A percentile compares a stretch with the other conserved stretches of the same genome.
These are phyloP conservation scores for Umbelopsis ramanniana DNA, from an alignment of 192 early-diverging fungal species.

Conservation along the genomic window DNA sequence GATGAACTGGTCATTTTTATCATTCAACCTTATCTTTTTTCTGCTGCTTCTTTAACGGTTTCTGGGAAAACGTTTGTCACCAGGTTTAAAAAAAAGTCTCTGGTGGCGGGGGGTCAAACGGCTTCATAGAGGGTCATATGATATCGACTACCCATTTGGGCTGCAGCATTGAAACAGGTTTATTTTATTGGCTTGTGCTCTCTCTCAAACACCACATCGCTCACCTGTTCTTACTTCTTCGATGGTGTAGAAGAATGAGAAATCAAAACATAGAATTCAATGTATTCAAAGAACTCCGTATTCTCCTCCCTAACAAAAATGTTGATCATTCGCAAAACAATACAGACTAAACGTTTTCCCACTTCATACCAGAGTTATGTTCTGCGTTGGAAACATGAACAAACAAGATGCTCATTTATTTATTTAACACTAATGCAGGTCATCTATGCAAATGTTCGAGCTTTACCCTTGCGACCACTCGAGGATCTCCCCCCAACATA, in stretches of 20 bases:
- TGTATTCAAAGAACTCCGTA: too few relatives aligned
- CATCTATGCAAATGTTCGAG: conserved; percentile 1
- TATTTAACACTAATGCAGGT: not conserved
- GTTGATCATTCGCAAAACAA: not conserved
- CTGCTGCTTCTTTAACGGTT: too few relatives aligned
- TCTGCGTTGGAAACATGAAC: too few relatives aligned
- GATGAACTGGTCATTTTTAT: too few relatives aligned
- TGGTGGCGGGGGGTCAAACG: not conserved
- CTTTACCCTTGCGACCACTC: not conserved
- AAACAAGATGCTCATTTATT: not conserved
- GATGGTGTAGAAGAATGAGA: too few relatives aligned
- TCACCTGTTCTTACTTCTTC: too few relatives aligned
- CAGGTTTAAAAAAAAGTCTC: too few relatives aligned
- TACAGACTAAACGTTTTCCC: not conserved
- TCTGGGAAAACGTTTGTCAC: too few relatives aligned
- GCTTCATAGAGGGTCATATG: not conserved
- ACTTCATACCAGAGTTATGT: not conserved
- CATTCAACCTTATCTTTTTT: too few relatives aligned
- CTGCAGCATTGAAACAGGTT: not conserved
- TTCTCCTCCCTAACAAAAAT: conserved; percentile 1
- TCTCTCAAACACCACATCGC: too few relatives aligned
- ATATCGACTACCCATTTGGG: not conserved
- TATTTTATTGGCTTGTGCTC: not conserved
- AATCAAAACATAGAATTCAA: too few relatives aligned
- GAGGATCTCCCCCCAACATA: not conserved